Conservation (phyloP, 352 stramenopile species). For the Phytopythium chamaehyphon region DNA sequence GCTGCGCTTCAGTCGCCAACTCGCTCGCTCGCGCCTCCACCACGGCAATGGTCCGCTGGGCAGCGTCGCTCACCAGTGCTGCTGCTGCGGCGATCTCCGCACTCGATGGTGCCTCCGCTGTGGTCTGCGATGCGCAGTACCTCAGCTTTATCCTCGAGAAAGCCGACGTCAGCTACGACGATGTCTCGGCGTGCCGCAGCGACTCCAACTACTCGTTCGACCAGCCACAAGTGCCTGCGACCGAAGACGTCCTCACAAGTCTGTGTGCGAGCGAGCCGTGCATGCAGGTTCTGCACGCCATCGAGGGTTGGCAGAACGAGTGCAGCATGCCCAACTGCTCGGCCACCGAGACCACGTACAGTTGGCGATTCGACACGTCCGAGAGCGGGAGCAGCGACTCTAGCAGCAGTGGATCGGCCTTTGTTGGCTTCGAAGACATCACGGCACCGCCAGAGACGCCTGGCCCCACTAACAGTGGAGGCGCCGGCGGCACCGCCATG, state of each 20-base stretch:
- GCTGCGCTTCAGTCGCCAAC: no score
- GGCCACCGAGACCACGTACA: background rate
- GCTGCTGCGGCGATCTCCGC: background rate
- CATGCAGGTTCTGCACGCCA: background rate
- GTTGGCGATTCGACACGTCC: background rate
- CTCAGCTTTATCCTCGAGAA: background rate
- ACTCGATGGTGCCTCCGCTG: background rate
- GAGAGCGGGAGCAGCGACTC: background rate
- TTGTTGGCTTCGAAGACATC: background rate
- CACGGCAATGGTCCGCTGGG: background rate
- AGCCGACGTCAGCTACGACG: background rate
- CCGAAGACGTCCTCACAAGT: background rate
- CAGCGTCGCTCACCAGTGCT: background rate
- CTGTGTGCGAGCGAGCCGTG: slow-evolving; percentile 4
- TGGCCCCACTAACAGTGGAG: no score
- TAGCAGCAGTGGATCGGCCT: no score
- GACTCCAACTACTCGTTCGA: slow-evolving; percentile 1
- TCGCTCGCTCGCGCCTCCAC: no score
- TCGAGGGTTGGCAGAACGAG: background rate
- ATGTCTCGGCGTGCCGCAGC: background rate
- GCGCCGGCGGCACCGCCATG: no score
- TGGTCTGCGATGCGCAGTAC: slow-evolving; percentile 1
- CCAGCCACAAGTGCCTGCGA: background rate
- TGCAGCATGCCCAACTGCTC: slow-evolving; percentile 2
- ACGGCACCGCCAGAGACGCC: no score